phyloP scores from a whole-genome alignment of 2,329 filamentous ascomycete genomes.

The Taxawa tesnikishii region DNA sequence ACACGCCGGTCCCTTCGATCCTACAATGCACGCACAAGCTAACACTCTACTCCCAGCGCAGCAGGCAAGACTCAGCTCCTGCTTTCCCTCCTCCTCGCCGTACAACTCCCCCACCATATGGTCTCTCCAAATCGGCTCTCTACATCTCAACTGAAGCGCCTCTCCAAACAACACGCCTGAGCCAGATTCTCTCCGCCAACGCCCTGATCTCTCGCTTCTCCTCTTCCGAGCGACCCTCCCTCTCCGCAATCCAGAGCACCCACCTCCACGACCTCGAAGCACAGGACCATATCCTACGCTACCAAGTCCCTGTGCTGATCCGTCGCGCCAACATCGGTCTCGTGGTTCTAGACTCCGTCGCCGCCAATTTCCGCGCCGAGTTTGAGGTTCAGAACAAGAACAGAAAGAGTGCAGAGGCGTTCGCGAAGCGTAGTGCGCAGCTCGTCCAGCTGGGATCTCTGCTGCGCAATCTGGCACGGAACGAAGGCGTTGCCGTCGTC shows the following conservation, averaged over 20 bases:
- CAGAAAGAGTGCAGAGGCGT: slow-evolving; percentile 17
- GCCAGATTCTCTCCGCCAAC: slow-evolving; percentile 63
- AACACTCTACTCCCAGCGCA: slow-evolving; percentile 39
- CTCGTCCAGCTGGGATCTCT: slow-evolving; percentile 65
- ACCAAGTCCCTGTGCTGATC: slow-evolving; percentile 80
- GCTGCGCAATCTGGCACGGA: slow-evolving; percentile 62
- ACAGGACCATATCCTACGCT: slow-evolving; percentile 88
- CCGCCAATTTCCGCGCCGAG: slow-evolving; percentile 90
- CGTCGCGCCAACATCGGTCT: slow-evolving; percentile 65
- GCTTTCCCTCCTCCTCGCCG: slow-evolving; percentile 68
- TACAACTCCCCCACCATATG: slow-evolving; percentile 67
- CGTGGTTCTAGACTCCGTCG: slow-evolving; percentile 79
- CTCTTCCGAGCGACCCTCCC: slow-evolving; percentile 41
- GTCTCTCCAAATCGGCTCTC: slow-evolving; percentile 61
- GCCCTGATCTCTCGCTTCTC: slow-evolving; percentile 41
- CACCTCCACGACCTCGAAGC: slow-evolving; percentile 81
- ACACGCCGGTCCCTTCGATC: slow-evolving; percentile 5
- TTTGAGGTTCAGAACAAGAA: slow-evolving; percentile 44
- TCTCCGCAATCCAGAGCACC: slow-evolving; percentile 68
- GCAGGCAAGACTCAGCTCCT: slow-evolving; percentile 93
- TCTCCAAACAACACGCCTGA: slow-evolving; percentile 67
- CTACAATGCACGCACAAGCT: neutral
- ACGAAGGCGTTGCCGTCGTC: slow-evolving; percentile 68
- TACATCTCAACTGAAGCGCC: slow-evolving; percentile 92
- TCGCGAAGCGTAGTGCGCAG: slow-evolving; percentile 66